These are phyloP conservation scores for Talinum fruticosum DNA, from an alignment of 148 eudicot genomes.

Conservation along the genomic window DNA sequence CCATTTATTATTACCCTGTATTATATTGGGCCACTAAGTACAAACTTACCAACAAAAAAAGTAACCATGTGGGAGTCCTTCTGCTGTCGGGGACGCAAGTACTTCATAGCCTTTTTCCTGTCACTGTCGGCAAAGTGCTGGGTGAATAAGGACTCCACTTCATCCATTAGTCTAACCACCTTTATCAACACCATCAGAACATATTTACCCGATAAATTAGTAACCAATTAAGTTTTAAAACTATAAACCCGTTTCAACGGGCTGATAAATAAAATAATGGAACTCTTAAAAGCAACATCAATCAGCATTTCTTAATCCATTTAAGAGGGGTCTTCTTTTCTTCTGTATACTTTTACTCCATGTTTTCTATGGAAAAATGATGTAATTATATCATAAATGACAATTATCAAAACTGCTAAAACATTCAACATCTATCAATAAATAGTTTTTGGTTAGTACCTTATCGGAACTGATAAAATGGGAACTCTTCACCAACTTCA, in stretches of 20 bases:
- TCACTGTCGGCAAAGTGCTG: conserved; percentile 90
- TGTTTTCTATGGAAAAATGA: neutral
- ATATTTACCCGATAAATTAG: conserved; percentile 11
- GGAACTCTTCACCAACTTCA: conserved; percentile 66
- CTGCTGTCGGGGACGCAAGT: conserved; percentile 68
- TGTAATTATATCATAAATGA: neutral
- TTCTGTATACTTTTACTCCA: neutral
- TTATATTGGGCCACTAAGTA: neutral
- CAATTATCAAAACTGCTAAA: neutral
- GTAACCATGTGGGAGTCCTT: conserved; percentile 93
- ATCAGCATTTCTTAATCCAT: conserved; percentile 3
- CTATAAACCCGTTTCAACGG: neutral
- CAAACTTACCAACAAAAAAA: conserved; percentile 73
- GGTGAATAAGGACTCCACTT: conserved; percentile 92
- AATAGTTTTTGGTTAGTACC: conserved; percentile 39
- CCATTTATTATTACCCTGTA: neutral
- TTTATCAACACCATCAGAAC: conserved; percentile 30
- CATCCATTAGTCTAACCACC: conserved; percentile 91
- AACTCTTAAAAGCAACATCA: conserved; percentile 6
- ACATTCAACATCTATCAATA: neutral
- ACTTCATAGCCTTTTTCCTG: conserved; percentile 97
- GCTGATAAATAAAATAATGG: conserved; percentile 8
- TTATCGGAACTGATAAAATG: conserved; percentile 83
- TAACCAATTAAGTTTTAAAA: conserved; percentile 16
- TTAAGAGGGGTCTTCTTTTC: too few species aligned